A percentile compares a stretch with the other conserved stretches of the same genome.
Conservation (phyloP, 345 rosid genomes). For the Aethionema arabicum region DNA sequence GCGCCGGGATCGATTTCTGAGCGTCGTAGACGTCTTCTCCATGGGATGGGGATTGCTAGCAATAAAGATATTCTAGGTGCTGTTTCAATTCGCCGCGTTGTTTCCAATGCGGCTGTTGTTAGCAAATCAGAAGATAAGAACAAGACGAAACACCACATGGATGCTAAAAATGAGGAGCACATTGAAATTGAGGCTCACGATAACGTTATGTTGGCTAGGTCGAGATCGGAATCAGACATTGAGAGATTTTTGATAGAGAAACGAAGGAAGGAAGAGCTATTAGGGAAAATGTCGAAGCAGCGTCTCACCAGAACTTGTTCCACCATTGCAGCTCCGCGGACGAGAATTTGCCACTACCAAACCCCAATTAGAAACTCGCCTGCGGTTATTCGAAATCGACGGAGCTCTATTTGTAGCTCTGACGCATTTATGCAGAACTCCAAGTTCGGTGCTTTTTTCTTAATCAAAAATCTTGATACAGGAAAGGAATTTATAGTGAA, state of each 20-base stretch:
- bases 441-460: constrained; percentile 60
- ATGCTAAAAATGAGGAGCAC: constrained; percentile 14
- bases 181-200: constrained; percentile 13
- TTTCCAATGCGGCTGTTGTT: constrained; percentile 14
- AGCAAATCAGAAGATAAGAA: neutral
- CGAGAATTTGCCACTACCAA: constrained; percentile 40
- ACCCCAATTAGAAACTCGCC: constrained; percentile 45
- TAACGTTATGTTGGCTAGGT: constrained; percentile 46
- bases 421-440: constrained; percentile 38
- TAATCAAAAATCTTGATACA: constrained; percentile 86
- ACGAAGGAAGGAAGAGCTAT: constrained; percentile 57
- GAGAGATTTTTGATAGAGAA: constrained; percentile 48
- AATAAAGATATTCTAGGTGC: constrained; percentile 44
- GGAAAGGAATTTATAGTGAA: constrained; percentile 86
- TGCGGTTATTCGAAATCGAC: constrained; percentile 32
- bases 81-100: constrained; percentile 37
- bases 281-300: constrained; percentile 70
- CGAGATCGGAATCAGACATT: constrained; percentile 71
- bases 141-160: constrained; percentile 35
- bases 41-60: constrained; percentile 73
- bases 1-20: constrained; percentile 82
- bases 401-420: constrained; percentile 27
- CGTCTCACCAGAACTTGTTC: constrained; percentile 64
- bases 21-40: constrained; percentile 73
- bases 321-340: constrained; percentile 41